These are phyloP conservation scores for Westerdykella aurantiaca DNA, from an alignment of 2,329 filamentous ascomycete species.

Conservation along the genomic window DNA sequence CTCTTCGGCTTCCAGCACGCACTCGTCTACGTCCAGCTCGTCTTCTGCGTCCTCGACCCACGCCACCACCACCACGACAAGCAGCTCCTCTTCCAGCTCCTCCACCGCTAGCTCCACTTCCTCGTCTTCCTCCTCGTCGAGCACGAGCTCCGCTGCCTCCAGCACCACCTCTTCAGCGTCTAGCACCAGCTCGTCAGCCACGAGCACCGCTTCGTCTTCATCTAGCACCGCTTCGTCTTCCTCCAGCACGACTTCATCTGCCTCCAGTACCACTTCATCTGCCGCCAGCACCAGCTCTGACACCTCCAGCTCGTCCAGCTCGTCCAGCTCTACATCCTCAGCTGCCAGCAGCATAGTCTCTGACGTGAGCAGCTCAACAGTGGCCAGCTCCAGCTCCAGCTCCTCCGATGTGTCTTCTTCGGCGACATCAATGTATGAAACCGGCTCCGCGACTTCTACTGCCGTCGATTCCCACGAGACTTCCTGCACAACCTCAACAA, in stretches of 20 bases:
- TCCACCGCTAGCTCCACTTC: slow-evolving; percentile 10
- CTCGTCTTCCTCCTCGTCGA: slow-evolving; percentile 1
- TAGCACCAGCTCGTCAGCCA: background rate
- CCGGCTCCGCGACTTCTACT: slow-evolving; percentile 5
- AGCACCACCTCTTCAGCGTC: background rate
- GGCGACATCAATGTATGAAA: slow-evolving; percentile 6
- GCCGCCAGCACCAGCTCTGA: background rate
- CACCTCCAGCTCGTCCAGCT: slow-evolving; percentile 2
- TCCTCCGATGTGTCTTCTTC: slow-evolving; percentile 9
- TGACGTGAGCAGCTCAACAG: background rate
- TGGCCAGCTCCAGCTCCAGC: slow-evolving; percentile 5
- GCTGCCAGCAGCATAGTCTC: slow-evolving; percentile 6
- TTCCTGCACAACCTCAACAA: slow-evolving; percentile 8
- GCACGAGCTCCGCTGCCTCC: background rate
- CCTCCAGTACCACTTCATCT: slow-evolving; percentile 2
- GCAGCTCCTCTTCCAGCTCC: slow-evolving; percentile 7
- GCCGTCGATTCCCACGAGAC: too few species aligned
- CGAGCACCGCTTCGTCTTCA: slow-evolving; percentile 1
- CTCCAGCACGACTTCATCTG: background rate
- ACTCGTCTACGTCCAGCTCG: slow-evolving; percentile 3
- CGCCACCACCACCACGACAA: background rate
- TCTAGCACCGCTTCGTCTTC: too few species aligned
- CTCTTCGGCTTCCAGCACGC: background rate
- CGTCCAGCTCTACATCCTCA: slow-evolving; percentile 2
- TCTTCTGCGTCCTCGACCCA: background rate